Evolutionary conservation across 2,329 filamentous ascomycete species (phyloP).

Genomic region (Fusarium caatingaense): DNA sequence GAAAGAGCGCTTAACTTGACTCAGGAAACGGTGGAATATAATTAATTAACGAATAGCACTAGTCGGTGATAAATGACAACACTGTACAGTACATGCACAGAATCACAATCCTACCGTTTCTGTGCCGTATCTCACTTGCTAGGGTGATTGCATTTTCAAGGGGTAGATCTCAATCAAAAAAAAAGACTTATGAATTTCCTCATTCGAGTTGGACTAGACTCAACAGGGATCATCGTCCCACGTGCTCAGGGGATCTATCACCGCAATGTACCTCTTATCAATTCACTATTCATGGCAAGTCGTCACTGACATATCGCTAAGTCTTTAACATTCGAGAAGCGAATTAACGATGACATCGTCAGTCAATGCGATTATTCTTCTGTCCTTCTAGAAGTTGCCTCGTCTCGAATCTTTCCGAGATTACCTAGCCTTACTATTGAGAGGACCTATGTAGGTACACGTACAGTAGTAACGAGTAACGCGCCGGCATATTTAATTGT

Average conservation of each 20-base stretch:
- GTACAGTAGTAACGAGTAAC: slow-evolving; percentile 2
- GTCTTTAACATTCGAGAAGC: not conserved
- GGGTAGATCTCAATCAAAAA: slow-evolving; percentile 40
- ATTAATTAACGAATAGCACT: slow-evolving; percentile 10
- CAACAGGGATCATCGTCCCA: slow-evolving; percentile 15
- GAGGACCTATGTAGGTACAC: slow-evolving; percentile 5
- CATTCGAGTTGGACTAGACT: slow-evolving; percentile 1
- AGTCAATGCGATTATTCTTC: not conserved
- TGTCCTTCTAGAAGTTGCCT: slow-evolving; percentile 22
- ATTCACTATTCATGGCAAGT: not conserved
- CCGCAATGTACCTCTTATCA: not conserved
- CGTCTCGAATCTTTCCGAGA: slow-evolving; percentile 20
- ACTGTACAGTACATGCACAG: not conserved
- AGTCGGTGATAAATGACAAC: slow-evolving; percentile 6
- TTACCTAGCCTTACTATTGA: slow-evolving; percentile 1
- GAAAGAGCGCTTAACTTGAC: slow-evolving; percentile 1
- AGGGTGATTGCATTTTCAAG: slow-evolving; percentile 13
- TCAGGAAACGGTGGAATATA: slow-evolving; percentile 20
- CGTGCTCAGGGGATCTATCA: slow-evolving; percentile 16
- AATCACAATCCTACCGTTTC: slow-evolving; percentile 3
- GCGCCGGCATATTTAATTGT: slow-evolving; percentile 35
- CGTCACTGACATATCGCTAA: not conserved
- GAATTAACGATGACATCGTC: not conserved
- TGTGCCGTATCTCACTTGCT: slow-evolving; percentile 2
- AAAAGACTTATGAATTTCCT: slow-evolving; percentile 1